These are phyloP conservation scores for Moringa oleifera DNA, from an alignment of 345 rosid genomes.

Conservation along the genomic window DNA sequence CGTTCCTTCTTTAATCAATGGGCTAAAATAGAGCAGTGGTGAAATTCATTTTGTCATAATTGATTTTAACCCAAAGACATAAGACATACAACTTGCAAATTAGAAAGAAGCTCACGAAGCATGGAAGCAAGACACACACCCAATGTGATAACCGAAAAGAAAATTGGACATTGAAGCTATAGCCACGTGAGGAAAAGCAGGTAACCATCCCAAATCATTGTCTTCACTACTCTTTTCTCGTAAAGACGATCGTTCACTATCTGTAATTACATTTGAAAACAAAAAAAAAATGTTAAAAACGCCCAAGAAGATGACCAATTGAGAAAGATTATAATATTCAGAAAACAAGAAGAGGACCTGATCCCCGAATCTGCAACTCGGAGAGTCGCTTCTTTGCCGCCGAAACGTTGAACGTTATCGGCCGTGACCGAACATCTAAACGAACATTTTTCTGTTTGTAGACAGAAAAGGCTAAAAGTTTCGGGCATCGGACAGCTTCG, in stretches of 20 bases:
- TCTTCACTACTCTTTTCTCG: conserved; percentile 20
- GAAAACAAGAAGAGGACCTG: conserved; percentile 20
- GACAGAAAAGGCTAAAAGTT: conserved; percentile 2
- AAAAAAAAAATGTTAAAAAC: neutral
- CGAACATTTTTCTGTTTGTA: conserved; percentile 1
- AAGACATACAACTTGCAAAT: too few relatives aligned
- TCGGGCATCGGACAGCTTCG: neutral
- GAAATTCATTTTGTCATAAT: too few relatives aligned
- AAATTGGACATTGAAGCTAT: conserved; percentile 73
- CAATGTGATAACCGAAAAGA: conserved; percentile 83
- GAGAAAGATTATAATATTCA: neutral
- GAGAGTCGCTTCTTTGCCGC: conserved; percentile 27
- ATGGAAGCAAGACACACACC: conserved; percentile 22
- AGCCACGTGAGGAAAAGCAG: conserved; percentile 61
- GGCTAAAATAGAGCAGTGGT: too few relatives aligned
- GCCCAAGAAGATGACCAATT: neutral
- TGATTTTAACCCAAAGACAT: too few relatives aligned
- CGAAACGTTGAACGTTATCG: conserved; percentile 14
- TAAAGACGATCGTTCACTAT: conserved; percentile 17
- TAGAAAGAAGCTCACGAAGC: too few relatives aligned
- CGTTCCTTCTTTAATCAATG: too few relatives aligned
- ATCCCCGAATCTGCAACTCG: conserved; percentile 15
- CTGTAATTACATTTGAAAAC: conserved; percentile 14
- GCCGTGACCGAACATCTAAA: conserved; percentile 19
- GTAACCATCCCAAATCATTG: conserved; percentile 57